Base-by-base conservation (phyloP, 1,284 basidiomycete genomes). In the Austropuccinia psidii region DNA sequence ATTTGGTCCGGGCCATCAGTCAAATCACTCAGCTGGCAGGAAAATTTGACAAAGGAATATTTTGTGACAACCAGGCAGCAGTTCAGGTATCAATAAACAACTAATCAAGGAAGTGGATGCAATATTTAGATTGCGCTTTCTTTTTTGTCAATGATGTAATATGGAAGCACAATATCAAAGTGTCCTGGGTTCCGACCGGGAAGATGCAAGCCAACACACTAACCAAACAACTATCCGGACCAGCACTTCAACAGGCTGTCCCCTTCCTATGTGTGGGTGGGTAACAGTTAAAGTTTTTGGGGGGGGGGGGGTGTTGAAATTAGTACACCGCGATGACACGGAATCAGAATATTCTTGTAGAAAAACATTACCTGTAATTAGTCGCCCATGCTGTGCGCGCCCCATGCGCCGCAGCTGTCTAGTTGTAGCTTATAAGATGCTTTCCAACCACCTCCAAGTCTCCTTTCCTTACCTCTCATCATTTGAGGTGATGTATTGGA, bases 1-100 rank as follows among this genome's bases (percentile, higher is more conserved):
- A 61, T 35, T n/a, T 39, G 4, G 11, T 35, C 11, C 37, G 35
- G 17, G 17, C 39, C 3, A 17, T 15, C 4, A 61, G 39, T 21
- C 21, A 35, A 31, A 8, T 61, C 19, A 19, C 15, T 35, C 31
- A 41, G 4, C 4, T 61, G 8, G 19, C 8, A 3, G 19, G 13
- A 5, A 8, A 61, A n/a, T 35, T 35, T 37, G 4, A 37, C 4
- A 5, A 17, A 19, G 4, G 4, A 7, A 61, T 61, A 4, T 37
- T 19, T 39, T 61, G 57, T 7, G 57, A 61, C 31, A 61, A 61
- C 21, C n/a, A 61, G 39, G 57, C 33, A 19, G 57, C 35, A n/a
- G 39, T 61, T 39, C 19, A 35, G 11, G 33, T 35, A 15, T 19
- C 55, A 35, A 29, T 31, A 58, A 17, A 61, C 57, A 8, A 54